Percentiles rank a stretch among this genome's conserved stretches.
These are phyloP conservation scores for Leccinum proliferum DNA, from an alignment of 1,284 basidiomycete genomes.

Conservation along the genomic window DNA sequence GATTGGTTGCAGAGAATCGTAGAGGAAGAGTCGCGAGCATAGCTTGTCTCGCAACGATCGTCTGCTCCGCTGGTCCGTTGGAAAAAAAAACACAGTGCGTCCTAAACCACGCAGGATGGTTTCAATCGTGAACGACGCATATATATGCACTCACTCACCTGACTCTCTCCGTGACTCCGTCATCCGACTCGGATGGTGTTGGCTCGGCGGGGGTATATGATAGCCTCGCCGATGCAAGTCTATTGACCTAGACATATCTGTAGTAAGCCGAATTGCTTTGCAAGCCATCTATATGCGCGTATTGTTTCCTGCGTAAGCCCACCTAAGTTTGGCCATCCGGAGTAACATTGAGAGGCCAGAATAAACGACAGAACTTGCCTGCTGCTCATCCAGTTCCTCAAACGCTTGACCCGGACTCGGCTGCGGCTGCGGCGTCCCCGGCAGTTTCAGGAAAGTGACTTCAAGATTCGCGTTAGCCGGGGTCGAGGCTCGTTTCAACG, in stretches of 20 bases:
- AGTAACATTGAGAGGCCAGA: neutral
- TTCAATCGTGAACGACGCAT: conserved; percentile 2
- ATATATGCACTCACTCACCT: conserved; percentile 16
- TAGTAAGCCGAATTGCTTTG: conserved; percentile 27
- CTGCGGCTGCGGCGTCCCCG: conserved; percentile 1
- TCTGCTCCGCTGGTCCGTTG: conserved; percentile 39
- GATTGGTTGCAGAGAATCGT: conserved; percentile 61
- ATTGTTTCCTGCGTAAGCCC: neutral
- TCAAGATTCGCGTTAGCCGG: conserved; percentile 15
- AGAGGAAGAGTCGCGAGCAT: conserved; percentile 55
- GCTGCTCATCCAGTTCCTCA: neutral
- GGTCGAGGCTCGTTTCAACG: conserved; percentile 23
- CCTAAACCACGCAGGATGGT: conserved; percentile 8
- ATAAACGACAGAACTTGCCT: neutral
- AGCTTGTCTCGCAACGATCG: conserved; percentile 48
- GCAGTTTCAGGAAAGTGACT: neutral
- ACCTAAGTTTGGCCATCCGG: neutral
- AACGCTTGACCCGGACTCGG: neutral
- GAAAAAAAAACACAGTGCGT: conserved; percentile 8
- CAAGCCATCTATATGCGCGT: conserved; percentile 18
- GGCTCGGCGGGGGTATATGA: neutral
- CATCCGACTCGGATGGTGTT: neutral
- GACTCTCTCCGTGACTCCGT: conserved; percentile 8
- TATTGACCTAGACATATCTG: conserved; percentile 12
- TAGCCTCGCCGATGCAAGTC: conserved; percentile 6